Conservation (phyloP, 2,329 filamentous ascomycete species). For the Phialemoniopsis sp. region DNA sequence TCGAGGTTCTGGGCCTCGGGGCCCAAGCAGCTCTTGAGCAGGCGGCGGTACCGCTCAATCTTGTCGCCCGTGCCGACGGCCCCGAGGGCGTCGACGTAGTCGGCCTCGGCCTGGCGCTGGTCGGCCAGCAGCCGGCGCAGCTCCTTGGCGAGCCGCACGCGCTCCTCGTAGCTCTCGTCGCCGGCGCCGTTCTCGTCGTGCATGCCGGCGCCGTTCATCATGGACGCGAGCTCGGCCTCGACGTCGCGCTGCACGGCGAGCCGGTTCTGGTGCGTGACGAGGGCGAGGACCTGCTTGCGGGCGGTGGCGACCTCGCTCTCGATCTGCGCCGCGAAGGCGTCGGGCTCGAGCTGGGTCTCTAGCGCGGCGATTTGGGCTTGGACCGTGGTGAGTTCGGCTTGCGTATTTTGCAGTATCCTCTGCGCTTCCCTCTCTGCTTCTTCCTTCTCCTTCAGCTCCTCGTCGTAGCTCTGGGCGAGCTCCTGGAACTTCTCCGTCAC, state of each 20-base stretch:
- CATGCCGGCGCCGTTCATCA: conserved; percentile 41
- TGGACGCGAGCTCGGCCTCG: conserved; percentile 39
- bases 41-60: conserved; percentile 67
- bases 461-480: conserved; percentile 67
- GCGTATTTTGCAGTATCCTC: conserved; percentile 61
- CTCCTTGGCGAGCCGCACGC: conserved; percentile 53
- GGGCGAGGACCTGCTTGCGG: conserved; percentile 26
- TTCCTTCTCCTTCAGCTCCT: conserved; percentile 71
- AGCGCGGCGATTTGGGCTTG: conserved; percentile 57
- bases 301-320: conserved; percentile 45
- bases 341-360: conserved; percentile 49
- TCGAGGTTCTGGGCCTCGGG: conserved; percentile 67
- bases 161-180: conserved; percentile 48
- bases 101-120: conserved; percentile 57
- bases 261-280: conserved; percentile 43
- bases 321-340: conserved; percentile 46
- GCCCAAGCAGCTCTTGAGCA: conserved; percentile 66
- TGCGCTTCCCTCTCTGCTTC: conserved; percentile 64
- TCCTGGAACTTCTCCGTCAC: conserved; percentile 70
- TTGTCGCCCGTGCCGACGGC: conserved; percentile 69
- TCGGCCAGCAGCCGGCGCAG: conserved; percentile 53
- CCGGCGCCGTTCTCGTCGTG: conserved; percentile 8
- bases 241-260: conserved; percentile 48
- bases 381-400: conserved; percentile 60
- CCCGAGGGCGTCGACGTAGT: conserved; percentile 65